These are phyloP conservation scores for Dictyostelium brefeldianum DNA, from an alignment of 78 protist genomes.

Conservation along the genomic window DNA sequence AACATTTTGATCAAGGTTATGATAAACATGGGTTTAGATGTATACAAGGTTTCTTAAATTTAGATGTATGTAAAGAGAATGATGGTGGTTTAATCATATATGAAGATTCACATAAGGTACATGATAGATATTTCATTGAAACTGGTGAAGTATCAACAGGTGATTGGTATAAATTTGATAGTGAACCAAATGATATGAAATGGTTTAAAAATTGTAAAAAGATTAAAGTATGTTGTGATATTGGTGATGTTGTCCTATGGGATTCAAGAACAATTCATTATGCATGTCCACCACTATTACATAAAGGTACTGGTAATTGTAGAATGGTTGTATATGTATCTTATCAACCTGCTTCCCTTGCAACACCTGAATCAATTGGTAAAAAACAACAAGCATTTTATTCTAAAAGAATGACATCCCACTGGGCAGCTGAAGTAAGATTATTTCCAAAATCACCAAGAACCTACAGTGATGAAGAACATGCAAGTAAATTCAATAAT, in stretches of 20 bases:
- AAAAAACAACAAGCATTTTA: slow-evolving; percentile 27
- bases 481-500: not conserved
- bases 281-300: slow-evolving; percentile 36
- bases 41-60: slow-evolving; percentile 55
- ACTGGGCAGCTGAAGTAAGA: slow-evolving; percentile 41
- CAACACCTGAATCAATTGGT: not conserved
- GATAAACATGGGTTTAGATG: not conserved
- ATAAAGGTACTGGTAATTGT: slow-evolving; percentile 13
- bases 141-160: not conserved
- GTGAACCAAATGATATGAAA: not conserved
- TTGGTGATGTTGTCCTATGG: slow-evolving; percentile 69
- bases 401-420: slow-evolving; percentile 43
- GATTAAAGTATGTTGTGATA: slow-evolving; percentile 52
- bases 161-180: slow-evolving; percentile 68
- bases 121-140: slow-evolving; percentile 28
- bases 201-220: slow-evolving; percentile 38
- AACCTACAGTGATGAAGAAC: not conserved
- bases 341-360: slow-evolving; percentile 43
- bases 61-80: slow-evolving; percentile 23
- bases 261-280: slow-evolving; percentile 59
- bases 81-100: slow-evolving; percentile 65
- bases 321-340: slow-evolving; percentile 43
- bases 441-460: not conserved
- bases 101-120: slow-evolving; percentile 39
- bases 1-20: slow-evolving; percentile 58